phyloP scores from a whole-genome alignment of 768 basidiomycete genomes.

The Hysterangium stoloniferum region DNA sequence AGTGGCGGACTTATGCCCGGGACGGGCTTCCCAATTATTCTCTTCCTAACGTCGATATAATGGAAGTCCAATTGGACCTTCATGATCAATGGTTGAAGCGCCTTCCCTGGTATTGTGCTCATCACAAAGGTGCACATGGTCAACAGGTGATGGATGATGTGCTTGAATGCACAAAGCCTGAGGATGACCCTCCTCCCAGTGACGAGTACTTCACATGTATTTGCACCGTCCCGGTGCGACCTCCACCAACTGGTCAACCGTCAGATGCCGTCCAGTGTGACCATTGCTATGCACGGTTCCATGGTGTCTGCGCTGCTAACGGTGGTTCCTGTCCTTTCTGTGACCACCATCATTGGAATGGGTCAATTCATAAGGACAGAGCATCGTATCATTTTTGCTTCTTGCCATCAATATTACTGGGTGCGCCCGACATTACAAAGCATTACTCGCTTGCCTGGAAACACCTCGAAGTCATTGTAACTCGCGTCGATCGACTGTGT shows the following conservation, averaged over 20 bases:
- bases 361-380: constrained; percentile 72
- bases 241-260: constrained; percentile 62
- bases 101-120: constrained; percentile 71
- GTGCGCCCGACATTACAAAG: constrained; percentile 72
- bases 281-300: constrained; percentile 81
- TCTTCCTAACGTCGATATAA: constrained; percentile 63
- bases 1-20: constrained; percentile 67
- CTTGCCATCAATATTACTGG: constrained; percentile 59
- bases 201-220: constrained; percentile 86
- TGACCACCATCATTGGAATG: constrained; percentile 88
- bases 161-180: constrained; percentile 60
- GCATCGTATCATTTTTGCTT: constrained; percentile 73
- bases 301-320: constrained; percentile 75
- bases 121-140: constrained; percentile 58
- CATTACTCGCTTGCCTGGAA: constrained; percentile 76
- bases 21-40: constrained; percentile 67
- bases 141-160: constrained; percentile 67
- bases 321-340: constrained; percentile 92
- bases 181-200: constrained; percentile 70
- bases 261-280: constrained; percentile 89
- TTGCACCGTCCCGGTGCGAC: constrained; percentile 66
- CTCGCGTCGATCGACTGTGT: constrained; percentile 69
- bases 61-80: constrained; percentile 56
- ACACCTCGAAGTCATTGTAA: constrained; percentile 71
- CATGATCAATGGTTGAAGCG: constrained; percentile 69